phyloP scores from a whole-genome alignment of 805 yeast genomes.

The Cyberlindnera saturnus region DNA sequence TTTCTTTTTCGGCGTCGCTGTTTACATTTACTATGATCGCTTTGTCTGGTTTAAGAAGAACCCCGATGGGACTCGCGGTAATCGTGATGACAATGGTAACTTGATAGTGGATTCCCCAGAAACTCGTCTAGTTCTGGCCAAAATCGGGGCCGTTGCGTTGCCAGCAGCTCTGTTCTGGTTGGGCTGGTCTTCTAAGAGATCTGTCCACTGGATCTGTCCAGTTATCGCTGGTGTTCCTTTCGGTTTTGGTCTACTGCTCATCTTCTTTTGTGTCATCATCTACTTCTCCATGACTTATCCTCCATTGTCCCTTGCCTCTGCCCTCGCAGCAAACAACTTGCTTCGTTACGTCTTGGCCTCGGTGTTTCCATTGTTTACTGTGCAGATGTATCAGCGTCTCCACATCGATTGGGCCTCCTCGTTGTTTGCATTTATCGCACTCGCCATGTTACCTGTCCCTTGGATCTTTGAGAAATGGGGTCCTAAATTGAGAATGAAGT shows the following conservation, averaged over 20 bases:
- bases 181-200: slow-evolving; percentile 63
- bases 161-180: slow-evolving; percentile 75
- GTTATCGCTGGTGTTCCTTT: slow-evolving; percentile 71
- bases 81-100: slow-evolving; percentile 43
- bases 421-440: slow-evolving; percentile 53
- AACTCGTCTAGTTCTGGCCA: slow-evolving; percentile 50
- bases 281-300: slow-evolving; percentile 72
- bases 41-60: slow-evolving; percentile 46
- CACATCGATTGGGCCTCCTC: slow-evolving; percentile 79
- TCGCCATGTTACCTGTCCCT: slow-evolving; percentile 71
- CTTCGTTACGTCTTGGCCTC: slow-evolving; percentile 70
- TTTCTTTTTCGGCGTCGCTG: slow-evolving; percentile 45
- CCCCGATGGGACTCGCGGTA: slow-evolving; percentile 57
- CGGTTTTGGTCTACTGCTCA: slow-evolving; percentile 67
- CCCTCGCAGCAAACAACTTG: slow-evolving; percentile 82
- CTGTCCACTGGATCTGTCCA: slow-evolving; percentile 74
- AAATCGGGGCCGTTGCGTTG: slow-evolving; percentile 60
- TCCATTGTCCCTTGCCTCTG: slow-evolving; percentile 75
- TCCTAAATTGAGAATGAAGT: slow-evolving; percentile 44
- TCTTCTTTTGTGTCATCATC: slow-evolving; percentile 63
- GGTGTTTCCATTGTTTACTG: slow-evolving; percentile 78
- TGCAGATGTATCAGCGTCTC: slow-evolving; percentile 72
- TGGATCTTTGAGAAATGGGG: slow-evolving; percentile 63
- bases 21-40: slow-evolving; percentile 47
- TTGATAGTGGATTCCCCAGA: slow-evolving; percentile 54